phyloP scores from a whole-genome alignment of 2,329 filamentous ascomycete genomes.

The Penicillium expansum region DNA sequence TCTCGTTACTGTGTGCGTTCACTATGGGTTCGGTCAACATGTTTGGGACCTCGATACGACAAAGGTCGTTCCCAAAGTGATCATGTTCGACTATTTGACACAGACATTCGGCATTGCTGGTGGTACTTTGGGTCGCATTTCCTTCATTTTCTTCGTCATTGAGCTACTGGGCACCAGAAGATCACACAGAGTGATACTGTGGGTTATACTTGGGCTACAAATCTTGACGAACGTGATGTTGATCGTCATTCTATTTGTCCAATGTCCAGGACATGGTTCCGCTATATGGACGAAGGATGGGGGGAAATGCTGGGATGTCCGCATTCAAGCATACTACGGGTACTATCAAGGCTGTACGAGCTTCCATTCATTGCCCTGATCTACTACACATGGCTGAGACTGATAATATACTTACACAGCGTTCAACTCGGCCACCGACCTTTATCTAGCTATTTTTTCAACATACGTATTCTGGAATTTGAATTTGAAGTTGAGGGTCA shows the following conservation, averaged over 20 bases:
- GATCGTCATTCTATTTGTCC: conserved; percentile 26
- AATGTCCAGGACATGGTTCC: conserved; percentile 24
- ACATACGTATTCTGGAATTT: conserved; percentile 35
- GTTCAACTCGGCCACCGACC: conserved; percentile 30
- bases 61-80: conserved; percentile 11
- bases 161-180: conserved; percentile 19
- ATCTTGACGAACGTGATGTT: conserved; percentile 23
- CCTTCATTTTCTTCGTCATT: conserved; percentile 27
- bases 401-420: conserved; percentile 7
- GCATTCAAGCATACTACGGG: conserved; percentile 27
- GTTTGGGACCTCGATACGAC: conserved; percentile 8
- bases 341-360: conserved; percentile 29
- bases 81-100: conserved; percentile 27
- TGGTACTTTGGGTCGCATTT: conserved; percentile 21
- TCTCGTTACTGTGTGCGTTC: conserved; percentile 22
- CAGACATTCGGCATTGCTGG: conserved; percentile 26
- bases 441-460: conserved; percentile 32
- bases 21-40: conserved; percentile 21
- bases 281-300: conserved; percentile 23
- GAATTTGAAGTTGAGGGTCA: conserved; percentile 31
- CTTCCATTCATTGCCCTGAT: background rate
- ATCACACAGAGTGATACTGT: conserved; percentile 18
- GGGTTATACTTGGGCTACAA: conserved; percentile 22
- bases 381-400: background rate
- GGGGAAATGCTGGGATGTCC: conserved; percentile 21